phyloP scores from a whole-genome alignment of 352 stramenopile genomes.

The Phytophthora pinifolia region DNA sequence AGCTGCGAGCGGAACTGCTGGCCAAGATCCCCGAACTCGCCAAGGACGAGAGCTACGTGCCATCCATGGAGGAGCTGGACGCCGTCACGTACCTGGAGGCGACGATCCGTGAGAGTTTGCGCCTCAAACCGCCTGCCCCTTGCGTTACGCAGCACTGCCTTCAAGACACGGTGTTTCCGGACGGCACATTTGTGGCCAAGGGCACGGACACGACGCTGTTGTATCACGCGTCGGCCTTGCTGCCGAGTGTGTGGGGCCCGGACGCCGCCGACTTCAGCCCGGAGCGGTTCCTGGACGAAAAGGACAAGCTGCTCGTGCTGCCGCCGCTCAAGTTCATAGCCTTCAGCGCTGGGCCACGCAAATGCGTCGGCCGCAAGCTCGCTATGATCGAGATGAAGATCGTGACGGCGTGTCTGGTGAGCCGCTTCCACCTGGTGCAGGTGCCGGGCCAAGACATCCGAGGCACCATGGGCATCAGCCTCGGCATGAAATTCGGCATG shows the following conservation, averaged over 20 bases:
- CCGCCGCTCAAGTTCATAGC: slow-evolving; percentile 38
- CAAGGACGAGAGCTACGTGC: slow-evolving; percentile 24
- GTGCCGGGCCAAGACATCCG: slow-evolving; percentile 39
- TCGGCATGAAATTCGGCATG: slow-evolving; percentile 49
- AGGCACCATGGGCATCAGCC: slow-evolving; percentile 45
- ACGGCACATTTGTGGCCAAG: slow-evolving; percentile 45
- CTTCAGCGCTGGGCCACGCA: slow-evolving; percentile 38
- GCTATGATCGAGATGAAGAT: slow-evolving; percentile 84
- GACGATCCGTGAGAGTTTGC: slow-evolving; percentile 47
- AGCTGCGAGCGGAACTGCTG: slow-evolving; percentile 30
- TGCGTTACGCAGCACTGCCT: slow-evolving; percentile 38
- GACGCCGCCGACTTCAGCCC: slow-evolving; percentile 45
- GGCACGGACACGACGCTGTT: slow-evolving; percentile 39
- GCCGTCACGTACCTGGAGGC: slow-evolving; percentile 38
- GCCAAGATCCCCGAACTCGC: slow-evolving; percentile 29
- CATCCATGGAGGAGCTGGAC: slow-evolving; percentile 35
- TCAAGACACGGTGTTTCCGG: slow-evolving; percentile 47
- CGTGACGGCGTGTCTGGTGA: slow-evolving; percentile 48
- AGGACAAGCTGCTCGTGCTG: slow-evolving; percentile 27
- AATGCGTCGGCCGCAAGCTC: slow-evolving; percentile 43
- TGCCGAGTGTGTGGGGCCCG: slow-evolving; percentile 41
- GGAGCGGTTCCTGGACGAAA: slow-evolving; percentile 43
- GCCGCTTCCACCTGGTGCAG: slow-evolving; percentile 50
- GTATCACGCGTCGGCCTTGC: slow-evolving; percentile 42
- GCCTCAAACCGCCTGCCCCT: slow-evolving; percentile 48